Conservation (phyloP, 2,329 filamentous ascomycete species). For the Westerdykella ornata region DNA sequence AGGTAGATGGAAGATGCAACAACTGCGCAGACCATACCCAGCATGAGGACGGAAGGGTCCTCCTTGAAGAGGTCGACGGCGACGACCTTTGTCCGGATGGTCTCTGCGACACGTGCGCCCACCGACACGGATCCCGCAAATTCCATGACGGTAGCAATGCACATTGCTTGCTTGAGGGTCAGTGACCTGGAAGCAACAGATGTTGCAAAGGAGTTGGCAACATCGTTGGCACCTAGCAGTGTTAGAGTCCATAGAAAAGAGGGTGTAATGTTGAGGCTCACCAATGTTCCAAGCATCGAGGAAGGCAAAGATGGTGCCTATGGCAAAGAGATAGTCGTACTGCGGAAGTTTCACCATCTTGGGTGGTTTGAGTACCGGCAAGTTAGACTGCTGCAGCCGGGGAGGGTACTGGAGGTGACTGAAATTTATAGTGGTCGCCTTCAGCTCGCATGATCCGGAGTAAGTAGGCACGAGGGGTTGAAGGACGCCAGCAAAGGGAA, state of each 20-base stretch:
- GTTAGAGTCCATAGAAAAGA: slow-evolving; percentile 6
- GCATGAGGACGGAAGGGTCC: slow-evolving; percentile 45
- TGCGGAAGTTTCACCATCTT: slow-evolving; percentile 42
- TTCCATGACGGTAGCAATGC: slow-evolving; percentile 41
- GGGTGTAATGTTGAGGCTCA: slow-evolving; percentile 12
- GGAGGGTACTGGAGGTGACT: background rate
- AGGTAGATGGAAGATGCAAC: slow-evolving; percentile 48
- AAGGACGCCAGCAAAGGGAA: too few relatives aligned
- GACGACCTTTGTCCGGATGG: slow-evolving; percentile 46
- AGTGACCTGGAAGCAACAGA: slow-evolving; percentile 44
- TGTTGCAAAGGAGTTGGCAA: slow-evolving; percentile 46
- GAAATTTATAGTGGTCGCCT: too few relatives aligned
- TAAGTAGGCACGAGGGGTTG: too few relatives aligned
- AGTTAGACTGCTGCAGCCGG: slow-evolving; percentile 1
- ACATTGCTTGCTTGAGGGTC: slow-evolving; percentile 45
- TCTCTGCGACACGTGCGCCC: slow-evolving; percentile 39
- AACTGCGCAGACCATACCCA: slow-evolving; percentile 52
- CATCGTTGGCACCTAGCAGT: slow-evolving; percentile 44
- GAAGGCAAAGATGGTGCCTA: slow-evolving; percentile 59
- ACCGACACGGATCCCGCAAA: slow-evolving; percentile 42
- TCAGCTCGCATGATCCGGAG: too few relatives aligned
- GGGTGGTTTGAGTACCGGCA: background rate
- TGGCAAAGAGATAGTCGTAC: slow-evolving; percentile 58
- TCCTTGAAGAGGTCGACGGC: slow-evolving; percentile 40
- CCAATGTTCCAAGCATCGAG: slow-evolving; percentile 63